Base-by-base conservation (phyloP, 108 stramenopile species). In the Seminavis robusta region DNA sequence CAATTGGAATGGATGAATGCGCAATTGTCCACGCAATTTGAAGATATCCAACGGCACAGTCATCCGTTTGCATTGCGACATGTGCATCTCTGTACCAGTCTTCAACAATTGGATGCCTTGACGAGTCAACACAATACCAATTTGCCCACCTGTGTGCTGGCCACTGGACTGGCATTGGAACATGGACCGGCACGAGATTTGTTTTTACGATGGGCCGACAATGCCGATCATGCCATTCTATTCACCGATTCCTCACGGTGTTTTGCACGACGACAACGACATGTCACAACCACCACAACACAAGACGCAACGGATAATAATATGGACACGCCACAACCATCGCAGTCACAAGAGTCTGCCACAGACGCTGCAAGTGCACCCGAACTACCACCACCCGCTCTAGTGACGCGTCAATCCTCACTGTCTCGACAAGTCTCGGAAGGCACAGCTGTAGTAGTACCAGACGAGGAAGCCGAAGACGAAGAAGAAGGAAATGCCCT, bases 1-100 rank as follows among this genome's bases (percentile, higher is more conserved):
- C 93, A 94, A 63, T 46, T 94, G 60, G 90, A 92, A 71, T 94
- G 94, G 94, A 92, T 94, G 90, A 61, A 67, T 21, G 53, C 64
- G 67, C 61, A 13, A 52, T 89, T 10, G 85, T 82, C 0, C 33
- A 48, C 19, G 30, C 23, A 4, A 9, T 53, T 21, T 31, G 33
- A 28, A 47, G 11, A 5, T 10, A 6, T 36, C 10, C 36, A 43
- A 43, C 6, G n/a, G 20, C 42, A 10, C 21, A 63, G 83, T 10
- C 76, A 85, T 56, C 85, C 85, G 4, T 85, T 69, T 68, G 61
- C 69, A 1, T 44, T 94, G 25, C 67, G 66, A 59, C 37, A 57
- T 54, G 73, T 88, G 0, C 29, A 69, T 10, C 60, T 90, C 16
- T 88, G 82, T 58, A 64, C 77, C 13, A 61, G 63, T 6, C 21